Conservation (phyloP, 148 eudicot species). For the Rhododendron ovatum region DNA sequence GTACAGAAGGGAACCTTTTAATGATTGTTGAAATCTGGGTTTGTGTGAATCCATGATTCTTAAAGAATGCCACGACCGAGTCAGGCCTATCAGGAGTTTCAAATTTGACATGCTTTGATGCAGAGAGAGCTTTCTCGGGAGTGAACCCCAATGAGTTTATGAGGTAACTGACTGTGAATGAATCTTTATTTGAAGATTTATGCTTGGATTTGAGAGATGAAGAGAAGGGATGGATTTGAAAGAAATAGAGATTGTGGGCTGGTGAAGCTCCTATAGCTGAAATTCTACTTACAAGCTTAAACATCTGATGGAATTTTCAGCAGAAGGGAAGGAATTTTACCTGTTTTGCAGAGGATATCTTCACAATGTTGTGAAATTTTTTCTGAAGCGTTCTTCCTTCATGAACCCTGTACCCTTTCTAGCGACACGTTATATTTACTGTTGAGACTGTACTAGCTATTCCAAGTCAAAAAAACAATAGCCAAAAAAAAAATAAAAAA, state of each 20-base stretch:
- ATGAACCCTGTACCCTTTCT: background rate
- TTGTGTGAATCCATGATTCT: background rate
- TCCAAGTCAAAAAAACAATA: too few relatives aligned
- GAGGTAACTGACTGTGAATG: background rate
- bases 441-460: too few relatives aligned
- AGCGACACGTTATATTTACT: background rate
- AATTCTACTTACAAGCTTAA: background rate
- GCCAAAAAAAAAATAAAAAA: too few relatives aligned
- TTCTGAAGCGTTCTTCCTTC: background rate
- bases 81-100: background rate
- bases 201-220: background rate
- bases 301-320: background rate
- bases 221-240: background rate
- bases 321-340: background rate
- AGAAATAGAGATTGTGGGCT: background rate
- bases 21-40: background rate
- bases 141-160: background rate
- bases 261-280: background rate
- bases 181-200: background rate
- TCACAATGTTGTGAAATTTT: background rate
- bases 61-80: background rate
- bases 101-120: background rate
- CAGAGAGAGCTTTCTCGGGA: background rate
- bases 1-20: background rate
- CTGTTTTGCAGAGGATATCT: background rate